Evolutionary conservation across 2,329 filamentous ascomycete species (phyloP).

Genomic region (Penicillium hesseltinei): DNA sequence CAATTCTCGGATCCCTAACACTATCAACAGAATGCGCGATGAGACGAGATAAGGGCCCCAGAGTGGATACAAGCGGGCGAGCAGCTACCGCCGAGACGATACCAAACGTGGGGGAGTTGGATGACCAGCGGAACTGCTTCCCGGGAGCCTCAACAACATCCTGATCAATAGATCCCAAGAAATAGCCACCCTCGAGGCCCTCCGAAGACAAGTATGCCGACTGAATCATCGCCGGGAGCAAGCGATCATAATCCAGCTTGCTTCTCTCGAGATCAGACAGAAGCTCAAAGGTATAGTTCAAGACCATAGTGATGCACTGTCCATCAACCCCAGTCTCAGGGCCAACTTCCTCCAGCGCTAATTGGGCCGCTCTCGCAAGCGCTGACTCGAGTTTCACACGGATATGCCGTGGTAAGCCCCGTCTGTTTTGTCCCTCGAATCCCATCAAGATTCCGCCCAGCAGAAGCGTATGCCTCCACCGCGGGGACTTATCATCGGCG

Average conservation of each 20-base stretch:
- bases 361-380: constrained; percentile 70
- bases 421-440: constrained; percentile 63
- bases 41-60: constrained; percentile 63
- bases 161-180: constrained; percentile 66
- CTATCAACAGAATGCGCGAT: constrained; percentile 63
- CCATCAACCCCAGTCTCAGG: constrained; percentile 51
- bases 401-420: constrained; percentile 63
- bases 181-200: constrained; percentile 73
- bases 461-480: constrained; percentile 83
- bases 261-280: constrained; percentile 61
- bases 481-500: constrained; percentile 60
- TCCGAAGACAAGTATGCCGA: constrained; percentile 68
- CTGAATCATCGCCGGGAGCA: constrained; percentile 68
- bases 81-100: constrained; percentile 56
- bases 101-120: constrained; percentile 56
- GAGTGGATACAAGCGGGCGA: constrained; percentile 58
- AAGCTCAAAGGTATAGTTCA: constrained; percentile 74
- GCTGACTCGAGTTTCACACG: constrained; percentile 68
- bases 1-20: constrained; percentile 45
- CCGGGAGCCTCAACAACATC: constrained; percentile 60
- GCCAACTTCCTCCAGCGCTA: constrained; percentile 64
- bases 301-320: constrained; percentile 62
- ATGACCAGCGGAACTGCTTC: constrained; percentile 65
- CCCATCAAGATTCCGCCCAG: constrained; percentile 76
- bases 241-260: constrained; percentile 63